Conservation (phyloP, 2,329 filamentous ascomycete species). For the Fusarium foetens region DNA sequence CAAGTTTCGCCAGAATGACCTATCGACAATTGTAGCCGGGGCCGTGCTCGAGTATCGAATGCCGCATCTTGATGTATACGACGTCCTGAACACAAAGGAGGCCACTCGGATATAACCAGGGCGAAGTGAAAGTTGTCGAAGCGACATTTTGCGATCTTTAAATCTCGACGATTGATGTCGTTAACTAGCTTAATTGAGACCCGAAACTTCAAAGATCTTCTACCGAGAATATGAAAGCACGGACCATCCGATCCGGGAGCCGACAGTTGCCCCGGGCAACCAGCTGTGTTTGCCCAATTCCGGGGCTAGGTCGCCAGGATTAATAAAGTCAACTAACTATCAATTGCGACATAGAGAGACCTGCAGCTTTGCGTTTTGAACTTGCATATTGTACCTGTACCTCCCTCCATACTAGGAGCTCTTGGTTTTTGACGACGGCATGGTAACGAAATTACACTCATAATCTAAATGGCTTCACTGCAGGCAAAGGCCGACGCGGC, state of each 20-base stretch:
- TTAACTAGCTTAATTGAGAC: neutral
- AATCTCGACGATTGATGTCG: slow-evolving; percentile 6
- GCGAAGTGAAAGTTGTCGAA: slow-evolving; percentile 16
- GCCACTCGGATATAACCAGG: slow-evolving; percentile 2
- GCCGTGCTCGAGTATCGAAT: slow-evolving; percentile 51
- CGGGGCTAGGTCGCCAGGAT: slow-evolving; percentile 6
- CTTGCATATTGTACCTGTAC: slow-evolving; percentile 37
- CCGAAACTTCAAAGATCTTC: slow-evolving; percentile 27
- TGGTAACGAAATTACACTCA: slow-evolving; percentile 46
- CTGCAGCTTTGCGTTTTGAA: slow-evolving; percentile 37
- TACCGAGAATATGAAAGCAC: slow-evolving; percentile 36
- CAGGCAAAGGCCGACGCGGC: slow-evolving; percentile 60
- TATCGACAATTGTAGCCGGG: slow-evolving; percentile 63
- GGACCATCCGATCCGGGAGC: slow-evolving; percentile 30
- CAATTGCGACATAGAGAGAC: slow-evolving; percentile 29
- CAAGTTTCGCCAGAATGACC: slow-evolving; percentile 75
- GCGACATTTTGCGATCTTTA: slow-evolving; percentile 28
- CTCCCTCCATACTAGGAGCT: slow-evolving; percentile 41
- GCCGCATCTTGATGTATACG: neutral
- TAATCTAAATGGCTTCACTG: slow-evolving; percentile 56
- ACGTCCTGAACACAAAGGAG: slow-evolving; percentile 2
- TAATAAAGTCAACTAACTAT: slow-evolving; percentile 14
- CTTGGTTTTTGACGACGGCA: slow-evolving; percentile 46
- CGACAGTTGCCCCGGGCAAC: slow-evolving; percentile 53
- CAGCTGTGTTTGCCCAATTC: slow-evolving; percentile 47